Conservation (phyloP, 2,329 filamentous ascomycete genomes). For the Calonectria hawksworthii region DNA sequence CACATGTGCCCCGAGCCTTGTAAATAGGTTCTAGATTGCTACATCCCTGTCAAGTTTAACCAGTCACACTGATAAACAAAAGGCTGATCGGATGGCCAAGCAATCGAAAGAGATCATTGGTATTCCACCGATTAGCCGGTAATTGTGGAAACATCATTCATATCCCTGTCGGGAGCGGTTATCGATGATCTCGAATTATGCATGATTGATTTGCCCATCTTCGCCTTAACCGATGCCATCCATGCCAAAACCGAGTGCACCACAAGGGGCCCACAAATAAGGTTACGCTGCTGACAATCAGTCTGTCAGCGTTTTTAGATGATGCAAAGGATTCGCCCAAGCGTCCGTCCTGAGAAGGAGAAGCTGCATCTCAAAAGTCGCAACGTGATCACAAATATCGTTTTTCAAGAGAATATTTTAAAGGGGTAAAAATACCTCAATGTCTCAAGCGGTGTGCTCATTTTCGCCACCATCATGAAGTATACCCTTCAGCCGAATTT, state of each 20-base stretch:
- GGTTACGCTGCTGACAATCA: background rate
- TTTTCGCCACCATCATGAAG: background rate
- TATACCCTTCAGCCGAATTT: background rate
- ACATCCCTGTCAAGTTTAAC: background rate
- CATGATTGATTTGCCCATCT: background rate
- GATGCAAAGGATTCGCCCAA: background rate
- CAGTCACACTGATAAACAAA: background rate
- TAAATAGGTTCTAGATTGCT: background rate
- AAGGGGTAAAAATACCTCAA: background rate
- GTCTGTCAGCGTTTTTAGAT: background rate
- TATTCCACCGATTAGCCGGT: background rate
- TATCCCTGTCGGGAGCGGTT: background rate
- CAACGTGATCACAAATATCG: background rate
- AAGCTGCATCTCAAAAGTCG: background rate
- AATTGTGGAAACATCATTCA: background rate
- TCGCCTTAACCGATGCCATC: background rate
- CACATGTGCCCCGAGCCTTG: background rate
- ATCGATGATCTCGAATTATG: constrained; percentile 10
- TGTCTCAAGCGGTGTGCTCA: too few species aligned
- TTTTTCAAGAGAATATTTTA: background rate
- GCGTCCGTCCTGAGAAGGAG: background rate
- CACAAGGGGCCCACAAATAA: background rate
- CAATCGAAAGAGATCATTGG: background rate
- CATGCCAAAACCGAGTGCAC: background rate
- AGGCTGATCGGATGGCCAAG: too few species aligned